Evolutionary conservation across 345 rosid species (phyloP), one percentile per base, ranked within the genome.

Genomic region (Combretum micranthum): DNA sequence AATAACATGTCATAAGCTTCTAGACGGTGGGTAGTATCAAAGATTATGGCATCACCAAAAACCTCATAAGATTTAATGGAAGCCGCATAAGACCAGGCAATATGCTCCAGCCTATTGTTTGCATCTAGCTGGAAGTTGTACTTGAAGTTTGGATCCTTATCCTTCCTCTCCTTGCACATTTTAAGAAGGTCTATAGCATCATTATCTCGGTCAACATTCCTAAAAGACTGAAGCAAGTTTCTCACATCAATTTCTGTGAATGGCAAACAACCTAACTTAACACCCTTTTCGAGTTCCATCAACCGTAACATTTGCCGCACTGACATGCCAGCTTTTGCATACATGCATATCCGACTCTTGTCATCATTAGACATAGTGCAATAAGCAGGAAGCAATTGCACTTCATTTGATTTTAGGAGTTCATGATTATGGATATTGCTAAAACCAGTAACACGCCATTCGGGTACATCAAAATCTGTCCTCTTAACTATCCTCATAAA

Each of bases 241-340:
- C 82, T 77, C 32, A 77, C 85, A 65, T 82, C 82, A 55, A 82
- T 54, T 71, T 82, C 85, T 20, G 85, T 75, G 69, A 79, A 82
- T 1, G 81, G 85, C 39, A 82, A 67, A 71, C 79, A 82, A 21
- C 88, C 88, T 22, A 82, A 60, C 74, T 79, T 82, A n/a, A 83
- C 72, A 66, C 88, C 85, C 68, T 83, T 83, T 66, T 83, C 85
- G 10, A 83, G 77, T 73, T 83, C 88, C 88, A 83, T 72, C 44
- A 83, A 53, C 58, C 88, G 70, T 44, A 83, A 73, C 85, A 77
- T 83, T 64, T 83, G 88, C 42, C 88, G 64, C 19, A 80, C 88
- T 12, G 88, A 83, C 85, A 83, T 83, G 52, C 88, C 88, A 57
- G 88, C 88, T 75, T 73, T 83, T 32, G 77, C 77, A 73, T 68